Conservation (phyloP, 176 grass and related monocot genomes). For the Secale cereale region DNA sequence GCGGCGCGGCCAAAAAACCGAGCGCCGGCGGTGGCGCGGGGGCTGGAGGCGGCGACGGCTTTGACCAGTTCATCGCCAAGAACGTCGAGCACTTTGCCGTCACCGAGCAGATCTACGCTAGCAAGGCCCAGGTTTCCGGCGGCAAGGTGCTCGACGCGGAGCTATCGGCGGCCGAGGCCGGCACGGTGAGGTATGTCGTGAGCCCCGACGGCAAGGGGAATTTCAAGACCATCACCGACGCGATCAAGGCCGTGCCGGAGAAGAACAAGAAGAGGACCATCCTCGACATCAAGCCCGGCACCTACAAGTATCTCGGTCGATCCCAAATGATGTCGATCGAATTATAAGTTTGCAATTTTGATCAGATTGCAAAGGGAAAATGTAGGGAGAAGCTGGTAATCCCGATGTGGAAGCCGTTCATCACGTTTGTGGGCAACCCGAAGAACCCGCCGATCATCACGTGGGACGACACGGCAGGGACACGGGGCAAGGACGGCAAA, state of each 20-base stretch:
- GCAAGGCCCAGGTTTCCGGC: neutral
- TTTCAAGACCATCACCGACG: constrained; percentile 35
- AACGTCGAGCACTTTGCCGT: constrained; percentile 25
- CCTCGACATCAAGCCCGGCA: constrained; percentile 47
- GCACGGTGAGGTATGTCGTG: constrained; percentile 27
- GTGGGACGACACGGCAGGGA: constrained; percentile 44
- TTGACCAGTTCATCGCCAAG: constrained; percentile 24
- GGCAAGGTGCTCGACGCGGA: constrained; percentile 21
- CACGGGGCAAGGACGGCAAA: constrained; percentile 15
- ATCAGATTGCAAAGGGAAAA: neutral
- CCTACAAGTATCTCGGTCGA: constrained; percentile 18
- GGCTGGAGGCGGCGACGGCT: neutral
- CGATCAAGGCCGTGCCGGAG: constrained; percentile 36
- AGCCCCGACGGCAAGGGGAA: constrained; percentile 37
- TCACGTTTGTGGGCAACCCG: constrained; percentile 33
- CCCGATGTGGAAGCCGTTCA: constrained; percentile 39
- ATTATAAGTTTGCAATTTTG: neutral
- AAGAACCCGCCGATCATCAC: constrained; percentile 35
- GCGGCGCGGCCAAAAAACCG: neutral
- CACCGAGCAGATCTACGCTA: constrained; percentile 13
- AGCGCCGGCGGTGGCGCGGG: neutral
- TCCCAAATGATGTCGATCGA: neutral
- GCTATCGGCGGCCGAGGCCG: constrained; percentile 31
- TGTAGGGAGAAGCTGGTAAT: constrained; percentile 44
- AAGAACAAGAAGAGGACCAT: constrained; percentile 42